Percentiles rank a stretch among this genome's conserved stretches.
Conservation (phyloP, 2,329 filamentous ascomycete genomes). For the Elsinoe perseae region DNA sequence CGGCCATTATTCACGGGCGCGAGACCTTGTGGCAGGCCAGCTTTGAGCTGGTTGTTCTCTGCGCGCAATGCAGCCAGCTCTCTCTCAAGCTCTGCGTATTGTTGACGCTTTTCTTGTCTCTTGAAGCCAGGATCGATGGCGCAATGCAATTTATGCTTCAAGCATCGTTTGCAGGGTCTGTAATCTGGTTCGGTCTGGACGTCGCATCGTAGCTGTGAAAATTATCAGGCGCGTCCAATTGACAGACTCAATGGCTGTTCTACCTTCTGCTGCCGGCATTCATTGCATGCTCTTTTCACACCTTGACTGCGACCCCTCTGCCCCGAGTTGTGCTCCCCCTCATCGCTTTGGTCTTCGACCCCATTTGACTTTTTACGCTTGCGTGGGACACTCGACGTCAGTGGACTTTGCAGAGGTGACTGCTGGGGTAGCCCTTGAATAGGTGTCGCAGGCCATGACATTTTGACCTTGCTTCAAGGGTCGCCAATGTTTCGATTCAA, state of each 20-base stretch:
- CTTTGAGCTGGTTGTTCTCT: conserved; percentile 18
- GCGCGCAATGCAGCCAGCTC: conserved; percentile 57
- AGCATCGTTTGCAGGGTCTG: conserved; percentile 67
- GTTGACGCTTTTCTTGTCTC: conserved; percentile 71
- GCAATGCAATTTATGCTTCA: conserved; percentile 71
- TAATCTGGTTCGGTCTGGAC: conserved; percentile 69
- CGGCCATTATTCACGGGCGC: conserved; percentile 15
- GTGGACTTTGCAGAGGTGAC: conserved; percentile 8
- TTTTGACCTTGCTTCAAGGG: conserved; percentile 5
- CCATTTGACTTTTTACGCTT: conserved; percentile 20
- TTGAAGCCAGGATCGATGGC: conserved; percentile 86
- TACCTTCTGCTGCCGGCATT: conserved; percentile 81
- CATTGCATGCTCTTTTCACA: conserved; percentile 72
- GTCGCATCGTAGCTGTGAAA: conserved; percentile 65
- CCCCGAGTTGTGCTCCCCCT: conserved; percentile 2
- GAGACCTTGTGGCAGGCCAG: conserved; percentile 15
- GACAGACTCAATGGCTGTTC: conserved; percentile 20
- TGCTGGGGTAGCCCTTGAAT: neutral
- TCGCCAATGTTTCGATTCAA: conserved; percentile 4
- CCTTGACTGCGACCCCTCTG: conserved; percentile 46
- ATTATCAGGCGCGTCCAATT: conserved; percentile 18
- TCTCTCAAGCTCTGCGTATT: conserved; percentile 80
- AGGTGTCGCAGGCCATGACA: conserved; percentile 14
- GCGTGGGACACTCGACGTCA: conserved; percentile 14
- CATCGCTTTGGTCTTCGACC: conserved; percentile 16